phyloP scores from a whole-genome alignment of 2,329 filamentous ascomycete genomes.

The Fusarium veterinarium region DNA sequence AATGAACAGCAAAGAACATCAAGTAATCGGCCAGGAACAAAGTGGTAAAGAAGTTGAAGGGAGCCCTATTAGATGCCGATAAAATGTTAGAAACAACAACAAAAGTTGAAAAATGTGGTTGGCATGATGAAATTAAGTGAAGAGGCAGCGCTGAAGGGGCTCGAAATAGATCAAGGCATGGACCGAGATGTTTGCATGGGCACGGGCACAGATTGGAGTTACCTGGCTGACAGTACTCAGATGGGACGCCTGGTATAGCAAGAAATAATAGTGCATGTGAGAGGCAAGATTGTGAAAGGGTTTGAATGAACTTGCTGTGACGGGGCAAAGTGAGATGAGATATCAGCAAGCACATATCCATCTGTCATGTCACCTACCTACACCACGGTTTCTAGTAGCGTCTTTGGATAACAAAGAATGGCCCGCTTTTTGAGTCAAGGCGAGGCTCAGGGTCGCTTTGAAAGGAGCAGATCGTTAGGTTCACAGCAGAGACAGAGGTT shows the following conservation, averaged over 20 bases:
- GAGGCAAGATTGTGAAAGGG: background rate
- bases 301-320: background rate
- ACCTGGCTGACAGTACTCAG: background rate
- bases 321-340: background rate
- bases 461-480: background rate
- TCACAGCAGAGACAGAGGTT: background rate
- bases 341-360: constrained; percentile 8
- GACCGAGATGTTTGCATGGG: constrained; percentile 3
- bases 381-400: background rate
- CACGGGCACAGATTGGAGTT: constrained; percentile 14
- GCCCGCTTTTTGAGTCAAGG: constrained; percentile 29
- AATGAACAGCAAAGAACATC: background rate
- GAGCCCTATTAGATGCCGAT: background rate
- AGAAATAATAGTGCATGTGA: background rate
- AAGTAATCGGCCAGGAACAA: background rate
- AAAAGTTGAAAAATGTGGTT: background rate
- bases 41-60: background rate
- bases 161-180: constrained; percentile 9
- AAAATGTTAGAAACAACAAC: background rate
- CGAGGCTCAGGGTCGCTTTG: background rate
- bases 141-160: constrained; percentile 3
- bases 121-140: background rate
- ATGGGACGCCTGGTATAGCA: background rate
- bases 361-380: background rate
- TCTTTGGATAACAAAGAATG: constrained; percentile 1